Evolutionary conservation across 208 protist genomes (phyloP), one percentile per base, ranked within the genome.

Genomic region (Leishmania mexicana): DNA sequence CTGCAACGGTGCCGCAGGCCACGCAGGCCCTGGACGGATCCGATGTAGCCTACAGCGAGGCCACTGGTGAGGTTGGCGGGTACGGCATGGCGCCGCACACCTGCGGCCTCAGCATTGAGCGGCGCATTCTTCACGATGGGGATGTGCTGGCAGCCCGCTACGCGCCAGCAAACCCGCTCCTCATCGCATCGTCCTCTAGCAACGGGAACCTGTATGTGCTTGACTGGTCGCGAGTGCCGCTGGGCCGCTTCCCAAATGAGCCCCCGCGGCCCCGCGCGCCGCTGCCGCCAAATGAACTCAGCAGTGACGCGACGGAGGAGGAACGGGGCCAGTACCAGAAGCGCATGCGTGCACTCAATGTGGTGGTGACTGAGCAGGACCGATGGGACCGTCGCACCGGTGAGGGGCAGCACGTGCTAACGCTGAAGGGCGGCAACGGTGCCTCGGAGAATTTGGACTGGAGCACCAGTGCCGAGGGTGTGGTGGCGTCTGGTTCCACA

Each of bases 1-100:
- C 83, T 38, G 88, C 90, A 38, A 92, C 93, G 2, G 80, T 96
- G 35, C 94, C 96, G 15, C 78, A 76, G 62, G 81, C 89, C 71
- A 81, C 89, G 24, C 79, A 83, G 40, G 68, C 80, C 38, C 82
- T 97, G 40, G 89, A 95, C 75, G 82, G 79, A 8, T 81, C 80
- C 19, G 85, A 92, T 19, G 80, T 81, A 15, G 86, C 91, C 45
- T 96, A 91, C 83, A 92, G 85, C 83, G 93, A 97, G 35, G 93
- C 89, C 11, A 98, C 94, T 10, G 94, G 96, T n/a, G 96, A 98
- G 83, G 90, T 98, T 3, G 96, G 96, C 47, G 96, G 96, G 42
- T 98, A 97, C 85, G 96, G 96, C 71, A 94, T 94, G 88, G 93
- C 96, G 7, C 91, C 96, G 7, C 80, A 85, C 54, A 75, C 83